Percentiles rank a stretch among this genome's conserved stretches.
These are phyloP conservation scores for Candida arabinofermentans DNA, from an alignment of 805 yeast genomes.

Conservation along the genomic window DNA sequence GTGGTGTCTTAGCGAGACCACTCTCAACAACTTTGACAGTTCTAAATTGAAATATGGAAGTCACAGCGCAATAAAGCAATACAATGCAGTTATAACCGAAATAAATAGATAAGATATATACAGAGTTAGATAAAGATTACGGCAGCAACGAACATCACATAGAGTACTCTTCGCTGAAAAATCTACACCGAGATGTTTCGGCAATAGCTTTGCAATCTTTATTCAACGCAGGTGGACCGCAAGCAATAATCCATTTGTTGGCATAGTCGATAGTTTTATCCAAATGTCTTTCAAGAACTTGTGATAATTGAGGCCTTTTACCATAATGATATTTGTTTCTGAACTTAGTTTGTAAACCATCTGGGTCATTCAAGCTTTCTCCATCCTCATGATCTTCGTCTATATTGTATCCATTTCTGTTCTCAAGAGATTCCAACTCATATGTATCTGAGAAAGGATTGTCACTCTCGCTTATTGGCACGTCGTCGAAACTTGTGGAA, in stretches of 20 bases:
- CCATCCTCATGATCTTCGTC: constrained; percentile 19
- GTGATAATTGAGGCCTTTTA: constrained; percentile 41
- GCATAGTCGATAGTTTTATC: constrained; percentile 30
- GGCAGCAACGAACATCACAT: no score
- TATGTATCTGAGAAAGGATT: constrained; percentile 18
- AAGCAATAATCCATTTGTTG: constrained; percentile 50
- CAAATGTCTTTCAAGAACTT: constrained; percentile 28
- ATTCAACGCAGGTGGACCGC: constrained; percentile 52
- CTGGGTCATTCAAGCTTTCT: not conserved
- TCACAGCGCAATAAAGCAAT: no score
- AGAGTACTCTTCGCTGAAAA: constrained; percentile 42
- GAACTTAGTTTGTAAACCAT: not conserved
- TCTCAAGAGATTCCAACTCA: constrained; percentile 25
- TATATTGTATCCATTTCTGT: constrained; percentile 13
- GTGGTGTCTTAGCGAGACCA: no score
- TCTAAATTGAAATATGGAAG: no score
- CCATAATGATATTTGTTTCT: constrained; percentile 25
- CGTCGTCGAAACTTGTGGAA: constrained; percentile 5
- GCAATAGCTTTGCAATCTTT: constrained; percentile 38
- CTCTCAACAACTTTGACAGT: no score
- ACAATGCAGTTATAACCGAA: no score
- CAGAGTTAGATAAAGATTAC: no score
- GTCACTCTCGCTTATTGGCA: not conserved
- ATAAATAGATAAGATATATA: no score
- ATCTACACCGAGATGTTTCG: constrained; percentile 31